Percentiles rank a stretch among this genome's conserved stretches.
Conservation (phyloP, 768 basidiomycete genomes). For the Termitomyces titanicus region DNA sequence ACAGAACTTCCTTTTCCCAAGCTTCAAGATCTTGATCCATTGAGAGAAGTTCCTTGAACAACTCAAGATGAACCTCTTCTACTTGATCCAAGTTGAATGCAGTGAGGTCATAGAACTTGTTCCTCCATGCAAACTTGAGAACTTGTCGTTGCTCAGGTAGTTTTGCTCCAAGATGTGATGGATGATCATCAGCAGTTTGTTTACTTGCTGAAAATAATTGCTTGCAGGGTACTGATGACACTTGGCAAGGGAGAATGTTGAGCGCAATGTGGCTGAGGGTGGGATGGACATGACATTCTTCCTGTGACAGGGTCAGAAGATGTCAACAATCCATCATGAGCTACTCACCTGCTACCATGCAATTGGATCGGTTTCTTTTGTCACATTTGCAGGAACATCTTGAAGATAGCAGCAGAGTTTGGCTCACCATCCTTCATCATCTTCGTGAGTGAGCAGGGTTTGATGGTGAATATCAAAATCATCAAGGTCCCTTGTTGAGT, state of each 20-base stretch:
- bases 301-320: neutral
- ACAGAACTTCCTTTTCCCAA: neutral
- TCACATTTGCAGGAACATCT: slow-evolving; percentile 13
- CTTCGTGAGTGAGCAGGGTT: neutral
- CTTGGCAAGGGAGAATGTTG: slow-evolving; percentile 16
- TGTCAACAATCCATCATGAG: too few relatives aligned
- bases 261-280: slow-evolving; percentile 14
- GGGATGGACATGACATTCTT: slow-evolving; percentile 5
- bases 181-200: too few relatives aligned
- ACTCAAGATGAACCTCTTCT: slow-evolving; percentile 1
- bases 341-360: slow-evolving; percentile 16
- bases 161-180: neutral
- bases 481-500: neutral
- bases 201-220: slow-evolving; percentile 14
- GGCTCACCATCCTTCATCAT: slow-evolving; percentile 6
- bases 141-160: slow-evolving; percentile 6
- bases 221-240: slow-evolving; percentile 20
- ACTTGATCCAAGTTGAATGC: slow-evolving; percentile 32
- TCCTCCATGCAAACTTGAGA: slow-evolving; percentile 12
- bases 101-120: slow-evolving; percentile 33
- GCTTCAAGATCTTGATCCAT: neutral
- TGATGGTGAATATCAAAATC: slow-evolving; percentile 6
- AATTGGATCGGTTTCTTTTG: slow-evolving; percentile 12
- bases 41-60: neutral
- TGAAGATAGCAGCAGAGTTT: slow-evolving; percentile 13